phyloP scores from a whole-genome alignment of 257 asterid genomes.

The Buddleja alternifolia region DNA sequence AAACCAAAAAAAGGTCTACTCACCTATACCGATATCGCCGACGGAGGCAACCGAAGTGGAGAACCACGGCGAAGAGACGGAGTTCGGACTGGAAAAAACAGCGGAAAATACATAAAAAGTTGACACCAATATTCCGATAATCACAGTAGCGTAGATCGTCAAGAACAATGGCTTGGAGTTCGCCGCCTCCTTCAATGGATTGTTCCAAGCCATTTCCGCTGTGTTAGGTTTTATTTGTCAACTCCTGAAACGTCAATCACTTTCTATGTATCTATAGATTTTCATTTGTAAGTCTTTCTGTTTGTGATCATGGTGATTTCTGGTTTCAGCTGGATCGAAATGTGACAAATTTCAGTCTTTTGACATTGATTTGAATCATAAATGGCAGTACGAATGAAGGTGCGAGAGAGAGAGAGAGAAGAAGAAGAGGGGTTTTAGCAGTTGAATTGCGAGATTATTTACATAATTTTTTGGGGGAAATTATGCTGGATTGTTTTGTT shows the following conservation, averaged over 20 bases:
- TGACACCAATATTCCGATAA: constrained; percentile 72
- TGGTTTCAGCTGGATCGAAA: constrained; percentile 19
- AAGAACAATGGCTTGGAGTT: constrained; percentile 81
- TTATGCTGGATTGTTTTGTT: background rate
- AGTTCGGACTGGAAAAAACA: constrained; percentile 60
- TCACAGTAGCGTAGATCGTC: constrained; percentile 81
- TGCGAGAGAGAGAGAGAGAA: constrained; percentile 17
- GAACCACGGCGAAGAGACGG: constrained; percentile 47
- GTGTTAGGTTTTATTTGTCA: background rate
- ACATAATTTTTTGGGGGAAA: background rate
- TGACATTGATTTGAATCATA: constrained; percentile 3
- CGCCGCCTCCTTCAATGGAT: constrained; percentile 66
- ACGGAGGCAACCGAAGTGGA: constrained; percentile 42
- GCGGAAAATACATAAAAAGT: constrained; percentile 87
- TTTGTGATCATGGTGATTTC: constrained; percentile 29
- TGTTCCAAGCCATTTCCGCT: constrained; percentile 48
- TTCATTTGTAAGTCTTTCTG: constrained; percentile 4
- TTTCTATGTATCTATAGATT: constrained; percentile 13
- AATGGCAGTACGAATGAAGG: background rate
- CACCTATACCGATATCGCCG: constrained; percentile 17
- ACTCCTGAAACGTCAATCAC: constrained; percentile 24
- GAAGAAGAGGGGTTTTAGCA: constrained; percentile 27
- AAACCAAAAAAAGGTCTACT: constrained; percentile 12
- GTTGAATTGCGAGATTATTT: constrained; percentile 8
- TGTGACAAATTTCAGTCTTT: constrained; percentile 11